Conservation (phyloP, 164 flowering plant species). For the Litsea cubeba region DNA sequence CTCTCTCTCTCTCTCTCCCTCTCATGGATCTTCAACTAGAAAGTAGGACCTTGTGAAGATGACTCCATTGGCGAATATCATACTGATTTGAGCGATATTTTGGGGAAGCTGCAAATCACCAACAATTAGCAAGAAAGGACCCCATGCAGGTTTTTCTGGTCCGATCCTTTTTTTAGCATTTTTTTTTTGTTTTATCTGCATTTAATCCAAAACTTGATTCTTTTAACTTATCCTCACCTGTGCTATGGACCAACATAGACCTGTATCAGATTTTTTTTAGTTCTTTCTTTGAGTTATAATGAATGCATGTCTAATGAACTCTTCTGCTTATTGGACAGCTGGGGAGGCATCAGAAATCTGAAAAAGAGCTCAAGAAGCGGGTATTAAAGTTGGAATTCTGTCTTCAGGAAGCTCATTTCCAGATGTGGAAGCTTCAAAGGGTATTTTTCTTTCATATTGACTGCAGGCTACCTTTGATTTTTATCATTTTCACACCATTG, state of each 20-base stretch:
- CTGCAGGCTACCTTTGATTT: neutral
- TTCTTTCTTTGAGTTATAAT: neutral
- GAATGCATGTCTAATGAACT: neutral
- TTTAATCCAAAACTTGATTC: too few relatives aligned
- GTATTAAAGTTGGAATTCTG: conserved; percentile 88
- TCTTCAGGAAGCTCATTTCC: conserved; percentile 85
- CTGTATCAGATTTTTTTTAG: too few relatives aligned
- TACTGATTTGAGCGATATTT: too few relatives aligned
- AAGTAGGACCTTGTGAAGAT: too few relatives aligned
- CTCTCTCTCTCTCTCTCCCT: too few relatives aligned
- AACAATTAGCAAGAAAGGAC: neutral
- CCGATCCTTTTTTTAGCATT: neutral
- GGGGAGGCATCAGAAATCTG: conserved; percentile 77
- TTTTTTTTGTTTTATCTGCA: too few relatives aligned
- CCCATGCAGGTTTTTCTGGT: neutral
- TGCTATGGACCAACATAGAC: too few relatives aligned
- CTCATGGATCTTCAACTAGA: too few relatives aligned
- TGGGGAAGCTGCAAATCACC: neutral
- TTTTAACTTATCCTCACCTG: neutral
- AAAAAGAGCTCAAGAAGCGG: conserved; percentile 85
- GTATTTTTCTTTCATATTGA: conserved; percentile 24
- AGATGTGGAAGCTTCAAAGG: conserved; percentile 83
- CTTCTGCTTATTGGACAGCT: conserved; percentile 37
- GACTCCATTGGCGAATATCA: too few relatives aligned
- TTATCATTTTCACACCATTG: too few relatives aligned